Evolutionary conservation across 2,329 filamentous ascomycete species (phyloP), one percentile per base, ranked within the genome.

Genomic region (Fusarium musae): DNA sequence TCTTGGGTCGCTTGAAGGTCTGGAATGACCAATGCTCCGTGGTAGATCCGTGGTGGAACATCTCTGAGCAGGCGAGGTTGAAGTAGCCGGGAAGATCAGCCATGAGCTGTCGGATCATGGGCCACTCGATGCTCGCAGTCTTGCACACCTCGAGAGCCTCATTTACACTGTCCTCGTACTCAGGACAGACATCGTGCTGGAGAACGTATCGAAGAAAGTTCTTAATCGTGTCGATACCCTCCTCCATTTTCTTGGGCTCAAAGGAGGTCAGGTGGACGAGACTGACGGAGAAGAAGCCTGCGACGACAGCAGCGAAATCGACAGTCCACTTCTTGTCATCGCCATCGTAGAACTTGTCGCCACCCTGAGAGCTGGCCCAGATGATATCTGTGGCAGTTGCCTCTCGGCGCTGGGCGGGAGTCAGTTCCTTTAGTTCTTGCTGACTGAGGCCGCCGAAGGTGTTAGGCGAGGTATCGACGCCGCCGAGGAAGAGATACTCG

Each of bases 151-250:
- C 80, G 12, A 92, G 85, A 0, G 95, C 94, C 1, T 86, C 84
- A 21, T 88, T 82, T 65, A 98, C 86, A 71, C 96, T 89, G 2
- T 87, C 84, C 0, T 82, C 85, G 78, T 95, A 93, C 80, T 98
- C 96, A 0, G 93, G 92, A 77, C 95, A 97, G 21, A 97, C 96
- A 42, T 93, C 89, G 78, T 98, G 95, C 68, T 93, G 89, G 15
- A 95, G 85, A 2, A 98, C 85, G 75, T 98, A 99, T 73, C 94
- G 93, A 72, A 97, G 89, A 79, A 98, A 98, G 79, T 96, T 97
- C 67, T 90, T 89, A 44, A 98, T 86, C 1, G 97, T 89, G 39
- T 88, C 87, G 26, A 91, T 89, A 6, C 90, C 90, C 7, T 63
- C 59, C n/a, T 87, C 83, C 69, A 95, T 86, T 17, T 87, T 82